Evolutionary conservation across 208 protist species (phyloP), one percentile per base, ranked within the genome.

Genomic region (Tritrichomonas musculus): DNA sequence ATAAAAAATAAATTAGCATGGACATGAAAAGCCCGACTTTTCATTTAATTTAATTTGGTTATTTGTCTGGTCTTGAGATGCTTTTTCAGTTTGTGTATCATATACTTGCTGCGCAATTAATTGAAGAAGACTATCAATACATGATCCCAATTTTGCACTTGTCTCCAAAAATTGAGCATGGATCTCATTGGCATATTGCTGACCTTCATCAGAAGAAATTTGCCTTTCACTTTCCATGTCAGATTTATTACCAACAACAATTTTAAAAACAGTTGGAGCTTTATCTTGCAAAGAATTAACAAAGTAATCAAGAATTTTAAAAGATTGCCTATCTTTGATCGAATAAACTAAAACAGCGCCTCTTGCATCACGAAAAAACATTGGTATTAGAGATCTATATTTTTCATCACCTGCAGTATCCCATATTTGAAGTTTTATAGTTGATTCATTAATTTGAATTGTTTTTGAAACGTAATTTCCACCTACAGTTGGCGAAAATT

Each of bases 371-470:
- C 44, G 44, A 17, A 47, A 88, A 57, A 53, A 88, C 25, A 88
- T 88, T 57, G 77, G 77, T 20, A 30, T 47, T 5, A 88, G 17
- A n/a, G 47, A 57, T 2, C 44, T 9, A 57, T 88, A 88, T 57
- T 60, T 50, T 57, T 88, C 77, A 8, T 88, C 41, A 27, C 77
- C 77, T 27, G 47, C 77, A 2, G 77, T 88, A 88, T 88, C 77
- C 47, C 77, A 88, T 27, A 88, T 20, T 33, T 88, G 47, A 11
- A 88, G 13, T 3, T 27, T 53, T 14, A 88, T 39, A 14, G 8
- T 30, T 33, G 44, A 47, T 1, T 25, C 20, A 11, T 50, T 27
- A 13, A 27, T 88, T 50, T 84, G 14, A 14, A 17, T 53, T 20
- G 8, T 44, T 30, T 47, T 47, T 33, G 13, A 25, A 13, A 44